A percentile compares a stretch with the other conserved stretches of the same genome.
phyloP scores from a whole-genome alignment of 768 basidiomycete species.

The Amanita muscaria region DNA sequence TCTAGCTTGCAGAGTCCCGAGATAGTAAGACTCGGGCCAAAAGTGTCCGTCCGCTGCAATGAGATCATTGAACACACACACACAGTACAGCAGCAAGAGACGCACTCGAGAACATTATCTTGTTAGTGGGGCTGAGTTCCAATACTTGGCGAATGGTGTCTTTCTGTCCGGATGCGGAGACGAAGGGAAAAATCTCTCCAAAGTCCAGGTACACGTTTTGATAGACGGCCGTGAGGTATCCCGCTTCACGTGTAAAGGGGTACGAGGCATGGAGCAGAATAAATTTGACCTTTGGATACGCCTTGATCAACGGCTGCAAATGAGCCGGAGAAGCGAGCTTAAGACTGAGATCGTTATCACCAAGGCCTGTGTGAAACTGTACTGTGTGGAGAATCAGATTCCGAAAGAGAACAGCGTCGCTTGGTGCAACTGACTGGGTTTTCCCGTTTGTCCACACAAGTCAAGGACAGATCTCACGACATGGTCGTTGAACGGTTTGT shows the following conservation, averaged over 20 bases:
- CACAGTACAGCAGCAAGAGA: slow-evolving; percentile 4
- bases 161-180: slow-evolving; percentile 57
- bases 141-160: slow-evolving; percentile 51
- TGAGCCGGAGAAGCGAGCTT: slow-evolving; percentile 51
- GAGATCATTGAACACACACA: neutral
- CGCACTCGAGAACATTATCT: slow-evolving; percentile 76
- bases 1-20: slow-evolving; percentile 58
- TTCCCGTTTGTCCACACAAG: slow-evolving; percentile 41
- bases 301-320: slow-evolving; percentile 60
- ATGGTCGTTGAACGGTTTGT: slow-evolving; percentile 60
- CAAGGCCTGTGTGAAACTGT: slow-evolving; percentile 79
- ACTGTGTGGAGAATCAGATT: slow-evolving; percentile 31
- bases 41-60: slow-evolving; percentile 51
- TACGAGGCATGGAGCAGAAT: slow-evolving; percentile 73
- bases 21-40: slow-evolving; percentile 74
- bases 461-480: slow-evolving; percentile 48
- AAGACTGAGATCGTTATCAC: slow-evolving; percentile 63
- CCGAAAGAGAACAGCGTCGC: neutral
- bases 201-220: slow-evolving; percentile 73
- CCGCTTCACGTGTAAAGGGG: slow-evolving; percentile 70
- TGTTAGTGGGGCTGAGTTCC: slow-evolving; percentile 68
- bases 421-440: slow-evolving; percentile 45
- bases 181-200: slow-evolving; percentile 66
- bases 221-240: slow-evolving; percentile 66
- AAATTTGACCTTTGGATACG: slow-evolving; percentile 49